Conservation (phyloP, 1,139 yeast genomes). For the Pichia sp. region DNA sequence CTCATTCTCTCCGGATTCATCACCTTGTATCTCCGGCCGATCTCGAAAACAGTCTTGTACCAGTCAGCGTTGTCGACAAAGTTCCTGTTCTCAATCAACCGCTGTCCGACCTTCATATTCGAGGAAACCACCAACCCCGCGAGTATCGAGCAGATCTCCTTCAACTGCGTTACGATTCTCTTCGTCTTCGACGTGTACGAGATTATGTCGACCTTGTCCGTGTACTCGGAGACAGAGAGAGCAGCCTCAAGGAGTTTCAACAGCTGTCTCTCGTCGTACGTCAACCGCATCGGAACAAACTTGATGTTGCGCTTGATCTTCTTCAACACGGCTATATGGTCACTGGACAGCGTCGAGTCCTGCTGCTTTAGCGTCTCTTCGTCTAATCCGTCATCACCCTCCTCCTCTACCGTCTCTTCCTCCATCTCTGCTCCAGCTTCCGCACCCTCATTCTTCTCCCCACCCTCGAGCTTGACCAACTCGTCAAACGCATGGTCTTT, state of each 20-base stretch:
- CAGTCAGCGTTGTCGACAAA: constrained; percentile 63
- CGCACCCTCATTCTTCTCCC: constrained; percentile 6
- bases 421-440: constrained; percentile 8
- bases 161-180: constrained; percentile 62
- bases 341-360: constrained; percentile 14
- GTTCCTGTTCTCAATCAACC: constrained; percentile 56
- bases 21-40: constrained; percentile 71
- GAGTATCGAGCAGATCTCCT: constrained; percentile 68
- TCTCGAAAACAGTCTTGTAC: constrained; percentile 64
- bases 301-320: constrained; percentile 44
- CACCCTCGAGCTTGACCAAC: constrained; percentile 24
- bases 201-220: constrained; percentile 66
- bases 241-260: constrained; percentile 63
- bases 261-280: constrained; percentile 61
- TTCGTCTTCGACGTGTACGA: constrained; percentile 59
- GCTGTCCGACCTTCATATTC: constrained; percentile 61
- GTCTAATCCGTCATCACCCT: constrained; percentile 6
- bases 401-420: neutral
- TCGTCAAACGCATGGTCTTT: constrained; percentile 36
- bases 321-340: constrained; percentile 21
- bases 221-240: constrained; percentile 66
- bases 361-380: constrained; percentile 6
- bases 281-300: constrained; percentile 62
- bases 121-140: constrained; percentile 74
- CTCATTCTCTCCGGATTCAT: constrained; percentile 79